Percentiles rank a stretch among this genome's conserved stretches.
These are phyloP conservation scores for Saturnispora bothae DNA, from an alignment of 805 yeast genomes.

Conservation along the genomic window DNA sequence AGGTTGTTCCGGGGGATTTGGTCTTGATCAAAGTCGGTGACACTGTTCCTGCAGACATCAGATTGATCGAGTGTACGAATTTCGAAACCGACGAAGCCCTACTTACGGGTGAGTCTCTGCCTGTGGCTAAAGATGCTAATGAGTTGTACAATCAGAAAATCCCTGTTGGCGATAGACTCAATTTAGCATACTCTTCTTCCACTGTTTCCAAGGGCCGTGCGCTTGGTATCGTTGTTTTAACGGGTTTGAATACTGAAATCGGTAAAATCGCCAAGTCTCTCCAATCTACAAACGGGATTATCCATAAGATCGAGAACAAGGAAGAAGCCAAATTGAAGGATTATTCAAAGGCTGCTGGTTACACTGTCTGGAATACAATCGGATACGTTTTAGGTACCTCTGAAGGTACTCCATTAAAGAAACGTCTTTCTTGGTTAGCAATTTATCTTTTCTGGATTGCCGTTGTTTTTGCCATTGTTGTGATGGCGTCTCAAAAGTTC, in stretches of 20 bases:
- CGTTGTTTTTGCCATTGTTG: constrained; percentile 76
- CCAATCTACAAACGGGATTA: constrained; percentile 30
- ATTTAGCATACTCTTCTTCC: constrained; percentile 62
- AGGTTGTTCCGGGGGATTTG: constrained; percentile 67
- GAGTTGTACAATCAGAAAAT: constrained; percentile 30
- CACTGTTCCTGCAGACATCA: constrained; percentile 64
- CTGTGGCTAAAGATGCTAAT: constrained; percentile 46
- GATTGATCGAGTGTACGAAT: constrained; percentile 47
- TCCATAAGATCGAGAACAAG: constrained; percentile 32
- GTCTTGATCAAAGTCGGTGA: constrained; percentile 58
- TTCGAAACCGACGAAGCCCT: constrained; percentile 79
- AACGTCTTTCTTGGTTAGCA: constrained; percentile 68
- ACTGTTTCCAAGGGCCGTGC: constrained; percentile 69
- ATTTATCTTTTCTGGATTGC: constrained; percentile 63
- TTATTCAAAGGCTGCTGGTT: constrained; percentile 35
- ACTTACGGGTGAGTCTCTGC: constrained; percentile 81
- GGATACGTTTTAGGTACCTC: constrained; percentile 68
- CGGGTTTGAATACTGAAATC: constrained; percentile 66
- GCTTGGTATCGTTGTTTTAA: constrained; percentile 52
- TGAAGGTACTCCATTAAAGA: constrained; percentile 75
- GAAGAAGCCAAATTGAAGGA: constrained; percentile 37
- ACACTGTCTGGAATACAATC: constrained; percentile 41
- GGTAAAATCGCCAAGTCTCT: constrained; percentile 62
- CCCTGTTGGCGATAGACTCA: constrained; percentile 66
- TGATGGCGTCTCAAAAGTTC: constrained; percentile 75